Conservation (phyloP, 768 basidiomycete genomes). For the Paxillus rubicundulus region DNA sequence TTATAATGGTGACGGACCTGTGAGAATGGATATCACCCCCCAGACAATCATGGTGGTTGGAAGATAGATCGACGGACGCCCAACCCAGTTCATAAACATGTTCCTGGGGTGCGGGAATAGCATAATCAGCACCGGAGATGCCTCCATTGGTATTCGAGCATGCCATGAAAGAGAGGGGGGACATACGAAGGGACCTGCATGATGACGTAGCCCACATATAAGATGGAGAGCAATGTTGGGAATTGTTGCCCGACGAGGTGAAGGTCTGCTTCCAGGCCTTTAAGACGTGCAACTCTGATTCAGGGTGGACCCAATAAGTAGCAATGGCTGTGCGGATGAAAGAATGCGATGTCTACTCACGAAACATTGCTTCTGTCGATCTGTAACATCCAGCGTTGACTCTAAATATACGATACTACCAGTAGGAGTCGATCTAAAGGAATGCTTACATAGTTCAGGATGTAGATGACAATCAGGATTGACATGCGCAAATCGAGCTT, state of each 20-base stretch:
- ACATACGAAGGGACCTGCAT: conserved; percentile 23
- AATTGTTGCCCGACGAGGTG: conserved; percentile 24
- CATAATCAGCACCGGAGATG: no score
- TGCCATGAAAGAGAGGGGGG: no score
- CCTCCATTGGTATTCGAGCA: no score
- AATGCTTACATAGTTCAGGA: conserved; percentile 8
- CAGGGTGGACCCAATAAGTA: neutral
- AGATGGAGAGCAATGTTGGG: conserved; percentile 21
- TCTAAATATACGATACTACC: neutral
- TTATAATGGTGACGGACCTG: conserved; percentile 52
- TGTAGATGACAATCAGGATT: conserved; percentile 7
- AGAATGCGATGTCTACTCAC: neutral
- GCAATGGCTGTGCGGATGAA: no score
- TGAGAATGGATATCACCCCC: conserved; percentile 38
- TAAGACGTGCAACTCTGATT: conserved; percentile 17
- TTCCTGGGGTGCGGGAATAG: conserved; percentile 13
- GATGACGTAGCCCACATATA: conserved; percentile 27
- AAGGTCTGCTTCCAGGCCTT: conserved; percentile 24
- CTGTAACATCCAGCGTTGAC: neutral
- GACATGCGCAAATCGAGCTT: conserved; percentile 9
- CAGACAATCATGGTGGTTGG: conserved; percentile 30
- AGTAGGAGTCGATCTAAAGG: neutral
- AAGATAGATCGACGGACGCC: conserved; percentile 27
- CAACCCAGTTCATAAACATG: conserved; percentile 32
- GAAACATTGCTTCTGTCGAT: conserved; percentile 7